These are phyloP conservation scores for Amanita fuliginea DNA, from an alignment of 768 basidiomycete species.

Conservation along the genomic window DNA sequence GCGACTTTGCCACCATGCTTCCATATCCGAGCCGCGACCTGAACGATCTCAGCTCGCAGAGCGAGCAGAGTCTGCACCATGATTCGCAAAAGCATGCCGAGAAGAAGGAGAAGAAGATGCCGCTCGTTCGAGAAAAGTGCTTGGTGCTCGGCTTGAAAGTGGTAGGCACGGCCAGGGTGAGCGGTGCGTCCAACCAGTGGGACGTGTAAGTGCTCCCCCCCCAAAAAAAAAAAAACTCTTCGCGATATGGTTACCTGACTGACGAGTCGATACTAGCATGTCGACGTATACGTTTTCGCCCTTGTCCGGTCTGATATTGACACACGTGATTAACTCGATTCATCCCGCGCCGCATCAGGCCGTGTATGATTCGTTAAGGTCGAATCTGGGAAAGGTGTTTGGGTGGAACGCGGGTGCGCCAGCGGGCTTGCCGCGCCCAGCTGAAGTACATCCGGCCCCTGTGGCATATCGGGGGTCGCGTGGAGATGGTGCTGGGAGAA, in stretches of 20 bases:
- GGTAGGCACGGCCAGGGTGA: conserved; percentile 50
- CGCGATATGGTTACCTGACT: no score
- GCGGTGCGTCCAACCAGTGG: conserved; percentile 56
- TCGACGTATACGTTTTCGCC: conserved; percentile 72
- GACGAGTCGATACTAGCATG: conserved; percentile 25
- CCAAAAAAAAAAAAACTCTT: no score
- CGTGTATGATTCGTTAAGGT: conserved; percentile 51
- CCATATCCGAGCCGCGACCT: conserved; percentile 5
- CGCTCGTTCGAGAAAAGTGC: conserved; percentile 41
- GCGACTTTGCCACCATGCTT: background rate
- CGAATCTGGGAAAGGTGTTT: conserved; percentile 28
- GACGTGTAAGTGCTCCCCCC: conserved; percentile 52
- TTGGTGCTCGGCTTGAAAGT: conserved; percentile 45
- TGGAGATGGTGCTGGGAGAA: no score
- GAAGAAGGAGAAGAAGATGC: background rate
- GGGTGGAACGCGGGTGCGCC: conserved; percentile 17
- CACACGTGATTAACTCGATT: conserved; percentile 66
- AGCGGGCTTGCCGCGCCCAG: conserved; percentile 6
- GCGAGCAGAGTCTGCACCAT: background rate
- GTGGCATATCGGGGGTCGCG: background rate
- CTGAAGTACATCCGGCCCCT: background rate
- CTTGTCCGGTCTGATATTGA: conserved; percentile 45
- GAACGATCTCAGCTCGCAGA: background rate
- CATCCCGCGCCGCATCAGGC: conserved; percentile 66
- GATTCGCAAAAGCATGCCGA: conserved; percentile 11